Evolutionary conservation across 371 early-diverging fungal species (phyloP), one percentile per base, ranked within the genome.

Genomic region (Syncephalastrum sp.): DNA sequence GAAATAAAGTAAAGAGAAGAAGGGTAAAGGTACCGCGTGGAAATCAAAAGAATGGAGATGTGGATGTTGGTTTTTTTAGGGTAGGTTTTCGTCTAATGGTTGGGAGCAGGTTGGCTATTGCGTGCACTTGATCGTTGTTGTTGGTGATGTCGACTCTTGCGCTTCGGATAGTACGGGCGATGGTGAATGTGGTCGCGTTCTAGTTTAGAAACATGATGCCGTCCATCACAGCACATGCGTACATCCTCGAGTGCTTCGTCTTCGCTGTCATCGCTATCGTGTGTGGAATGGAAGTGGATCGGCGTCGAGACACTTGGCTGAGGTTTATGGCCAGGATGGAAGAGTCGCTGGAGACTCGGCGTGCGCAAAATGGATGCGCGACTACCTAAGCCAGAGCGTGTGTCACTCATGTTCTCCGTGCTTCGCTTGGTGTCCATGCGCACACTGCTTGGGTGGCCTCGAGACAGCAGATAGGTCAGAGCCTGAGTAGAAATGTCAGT

Each of bases 191-290:
- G 67, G 51, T 68, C 57, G 10, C 62, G 59, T 44, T 64, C 64
- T 24, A 68, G 38, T 27, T 64, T 56, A 38, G 69, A 68, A 19
- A 74, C 59, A 29, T 74, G 68, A 53, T 74, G 74, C 25, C 67
- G 65, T 12, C 74, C 74, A 50, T 70, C 65, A 49, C 74, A 74
- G 29, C 74, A 74, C 65, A 68, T 65, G 14, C 70, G 54, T 7
- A 74, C 63, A 59, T 74, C 70, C 46, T 70, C 74, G n/a, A 74
- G 44, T 16, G 63, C 57, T 14, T 64, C 66, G 21, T 63, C 60
- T 33, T 70, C 69, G 14, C 47, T 41, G 41, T 63, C 57, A n/a
- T 66, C 64, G 27, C 56, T 51, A 38, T 48, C 52, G 42, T 42
- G 5, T 33, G 38, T 33, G 38, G 38, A 33, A 33, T 33, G 38